Conservation (phyloP, 192 early-diverging fungal species). For the Entomortierella chlamydospora region DNA sequence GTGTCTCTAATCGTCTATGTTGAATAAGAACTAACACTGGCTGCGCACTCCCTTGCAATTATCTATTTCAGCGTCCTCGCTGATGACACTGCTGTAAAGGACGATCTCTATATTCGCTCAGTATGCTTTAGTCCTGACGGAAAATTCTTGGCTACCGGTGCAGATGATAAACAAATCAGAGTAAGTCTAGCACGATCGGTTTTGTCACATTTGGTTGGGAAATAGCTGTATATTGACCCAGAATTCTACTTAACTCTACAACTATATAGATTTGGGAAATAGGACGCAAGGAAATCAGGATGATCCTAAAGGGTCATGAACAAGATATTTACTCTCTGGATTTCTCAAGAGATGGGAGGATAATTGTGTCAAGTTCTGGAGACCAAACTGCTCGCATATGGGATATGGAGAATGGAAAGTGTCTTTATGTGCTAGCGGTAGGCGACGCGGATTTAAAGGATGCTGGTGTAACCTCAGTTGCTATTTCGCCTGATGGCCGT, state of each 20-base stretch:
- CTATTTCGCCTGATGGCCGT: conserved; percentile 89
- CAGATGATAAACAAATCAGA: conserved; percentile 95
- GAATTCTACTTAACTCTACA: too few relatives aligned
- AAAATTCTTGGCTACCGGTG: conserved; percentile 91
- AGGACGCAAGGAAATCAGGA: conserved; percentile 66
- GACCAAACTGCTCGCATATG: conserved; percentile 89
- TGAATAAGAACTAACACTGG: not conserved
- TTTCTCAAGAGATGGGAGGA: conserved; percentile 89
- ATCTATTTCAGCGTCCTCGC: conserved; percentile 68
- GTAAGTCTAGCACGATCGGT: conserved; percentile 41
- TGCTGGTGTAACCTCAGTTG: conserved; percentile 95
- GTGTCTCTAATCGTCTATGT: too few relatives aligned
- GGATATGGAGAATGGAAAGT: conserved; percentile 82
- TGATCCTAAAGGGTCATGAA: conserved; percentile 86
- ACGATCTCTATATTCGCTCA: conserved; percentile 95
- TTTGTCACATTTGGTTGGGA: not conserved
- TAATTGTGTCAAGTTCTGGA: conserved; percentile 89
- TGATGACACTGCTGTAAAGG: conserved; percentile 78
- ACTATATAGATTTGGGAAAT: conserved; percentile 82
- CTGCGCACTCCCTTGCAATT: not conserved
- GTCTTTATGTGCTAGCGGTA: conserved; percentile 77
- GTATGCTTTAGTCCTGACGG: conserved; percentile 97
- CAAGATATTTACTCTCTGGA: conserved; percentile 98
- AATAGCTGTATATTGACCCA: not conserved
- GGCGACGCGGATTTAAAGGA: conserved; percentile 87